phyloP scores from a whole-genome alignment of 331 rosid genomes.

The Prunus yedoensis region DNA sequence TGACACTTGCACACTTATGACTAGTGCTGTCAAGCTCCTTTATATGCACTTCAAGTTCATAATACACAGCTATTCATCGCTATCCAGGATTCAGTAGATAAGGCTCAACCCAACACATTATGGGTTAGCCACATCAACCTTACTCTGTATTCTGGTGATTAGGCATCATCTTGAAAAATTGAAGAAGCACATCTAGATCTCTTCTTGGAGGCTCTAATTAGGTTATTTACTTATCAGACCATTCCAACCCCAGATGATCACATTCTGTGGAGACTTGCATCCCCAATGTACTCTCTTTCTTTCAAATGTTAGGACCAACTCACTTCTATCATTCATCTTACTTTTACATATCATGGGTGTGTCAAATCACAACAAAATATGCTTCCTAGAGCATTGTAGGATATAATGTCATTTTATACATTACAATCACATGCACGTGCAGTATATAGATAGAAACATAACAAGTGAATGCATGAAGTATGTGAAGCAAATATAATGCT shows the following conservation, averaged over 20 bases:
- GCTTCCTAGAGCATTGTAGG: not conserved
- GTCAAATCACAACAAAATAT: not conserved
- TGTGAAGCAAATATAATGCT: not conserved
- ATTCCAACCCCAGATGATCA: not conserved
- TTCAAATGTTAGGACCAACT: not conserved
- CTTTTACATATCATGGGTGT: not conserved
- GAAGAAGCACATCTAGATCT: not conserved
- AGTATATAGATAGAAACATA: not conserved
- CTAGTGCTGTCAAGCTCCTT: not conserved
- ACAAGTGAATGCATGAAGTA: not conserved
- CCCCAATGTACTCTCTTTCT: not conserved
- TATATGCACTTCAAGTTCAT: not conserved
- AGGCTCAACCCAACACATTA: constrained; percentile 1
- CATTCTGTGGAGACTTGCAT: not conserved
- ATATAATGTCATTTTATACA: not conserved
- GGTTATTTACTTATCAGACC: not conserved
- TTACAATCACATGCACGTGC: not conserved
- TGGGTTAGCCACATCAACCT: not conserved
- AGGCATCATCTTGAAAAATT: not conserved
- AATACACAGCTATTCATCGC: not conserved
- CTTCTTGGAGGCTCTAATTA: not conserved
- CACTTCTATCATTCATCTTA: not conserved
- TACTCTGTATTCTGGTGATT: not conserved
- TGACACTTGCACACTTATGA: not conserved
- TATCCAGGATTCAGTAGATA: constrained; percentile 1